Conservation (phyloP, 2,329 filamentous ascomycete genomes). For the Orbilia blumenaviensis region DNA sequence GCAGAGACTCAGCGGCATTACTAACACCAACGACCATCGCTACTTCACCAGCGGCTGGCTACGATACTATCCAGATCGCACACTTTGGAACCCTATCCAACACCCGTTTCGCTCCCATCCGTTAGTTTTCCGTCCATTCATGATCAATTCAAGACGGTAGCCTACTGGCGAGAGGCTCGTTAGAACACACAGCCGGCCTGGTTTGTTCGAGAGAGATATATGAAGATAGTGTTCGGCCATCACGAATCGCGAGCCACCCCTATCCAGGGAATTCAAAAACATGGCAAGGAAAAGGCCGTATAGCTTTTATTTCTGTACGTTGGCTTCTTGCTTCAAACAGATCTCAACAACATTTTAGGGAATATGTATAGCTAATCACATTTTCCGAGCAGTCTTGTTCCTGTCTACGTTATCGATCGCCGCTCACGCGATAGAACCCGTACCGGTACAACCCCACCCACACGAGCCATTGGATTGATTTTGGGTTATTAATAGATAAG, state of each 20-base stretch:
- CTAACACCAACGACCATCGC: constrained; percentile 23
- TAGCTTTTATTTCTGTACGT: constrained; percentile 35
- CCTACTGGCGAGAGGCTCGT: constrained; percentile 19
- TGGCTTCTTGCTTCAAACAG: background rate
- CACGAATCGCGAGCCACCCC: background rate
- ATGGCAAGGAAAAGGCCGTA: constrained; percentile 44
- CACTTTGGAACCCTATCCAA: background rate
- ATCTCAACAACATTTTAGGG: no score
- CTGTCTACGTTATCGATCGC: constrained; percentile 48
- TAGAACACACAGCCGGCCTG: constrained; percentile 1
- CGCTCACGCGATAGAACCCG: constrained; percentile 43
- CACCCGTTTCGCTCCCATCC: background rate
- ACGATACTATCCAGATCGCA: background rate
- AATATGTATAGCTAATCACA: constrained; percentile 20
- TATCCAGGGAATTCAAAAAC: background rate
- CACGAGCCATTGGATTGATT: background rate
- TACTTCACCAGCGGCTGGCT: background rate
- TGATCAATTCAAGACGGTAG: constrained; percentile 49
- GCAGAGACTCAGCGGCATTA: constrained; percentile 20
- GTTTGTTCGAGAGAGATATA: constrained; percentile 1
- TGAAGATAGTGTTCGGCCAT: background rate
- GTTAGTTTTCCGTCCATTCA: constrained; percentile 8
- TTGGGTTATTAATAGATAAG: constrained; percentile 4
- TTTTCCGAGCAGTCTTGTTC: constrained; percentile 19
- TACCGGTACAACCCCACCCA: constrained; percentile 16